Percentiles rank a stretch among this genome's conserved stretches.
Evolutionary conservation across 768 basidiomycete species (phyloP).

Genomic region (Trametes elegans): DNA sequence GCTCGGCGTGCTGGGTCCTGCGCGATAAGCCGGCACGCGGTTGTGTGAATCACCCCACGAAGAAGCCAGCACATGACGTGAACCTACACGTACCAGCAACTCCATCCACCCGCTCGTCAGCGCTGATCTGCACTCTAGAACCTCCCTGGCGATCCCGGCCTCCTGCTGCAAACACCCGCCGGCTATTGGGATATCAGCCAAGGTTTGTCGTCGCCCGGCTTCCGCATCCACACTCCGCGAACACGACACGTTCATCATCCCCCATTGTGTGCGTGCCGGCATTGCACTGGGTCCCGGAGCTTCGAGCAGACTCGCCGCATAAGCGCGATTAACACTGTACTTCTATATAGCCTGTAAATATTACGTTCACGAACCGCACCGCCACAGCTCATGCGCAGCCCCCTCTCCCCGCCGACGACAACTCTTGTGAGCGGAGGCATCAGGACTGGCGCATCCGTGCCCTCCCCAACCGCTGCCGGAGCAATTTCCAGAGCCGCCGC

Average conservation of each 20-base stretch:
- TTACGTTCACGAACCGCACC: conserved; percentile 9
- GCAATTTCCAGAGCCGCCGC: conserved; percentile 18
- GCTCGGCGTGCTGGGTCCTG: background rate
- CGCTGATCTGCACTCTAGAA: background rate
- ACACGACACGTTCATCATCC: background rate
- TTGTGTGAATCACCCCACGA: background rate
- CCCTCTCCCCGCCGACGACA: background rate
- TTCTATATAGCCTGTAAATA: conserved; percentile 13
- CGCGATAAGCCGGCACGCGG: conserved; percentile 5
- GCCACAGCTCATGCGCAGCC: background rate
- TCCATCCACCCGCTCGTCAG: background rate
- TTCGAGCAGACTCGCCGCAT: background rate
- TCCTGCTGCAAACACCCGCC: too few species aligned
- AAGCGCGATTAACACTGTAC: background rate
- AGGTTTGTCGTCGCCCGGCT: too few species aligned
- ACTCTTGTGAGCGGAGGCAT: background rate
- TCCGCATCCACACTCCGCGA: background rate
- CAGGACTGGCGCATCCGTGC: conserved; percentile 10
- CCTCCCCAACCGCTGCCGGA: conserved; percentile 19
- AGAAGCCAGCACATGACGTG: conserved; percentile 10
- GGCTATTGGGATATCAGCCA: too few species aligned
- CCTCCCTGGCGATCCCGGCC: too few species aligned
- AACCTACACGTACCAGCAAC: background rate
- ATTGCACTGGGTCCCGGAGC: too few species aligned
- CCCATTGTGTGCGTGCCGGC: background rate